Base-by-base conservation (phyloP, 2,329 filamentous ascomycete species). In the Thielaviopsis musarum region DNA sequence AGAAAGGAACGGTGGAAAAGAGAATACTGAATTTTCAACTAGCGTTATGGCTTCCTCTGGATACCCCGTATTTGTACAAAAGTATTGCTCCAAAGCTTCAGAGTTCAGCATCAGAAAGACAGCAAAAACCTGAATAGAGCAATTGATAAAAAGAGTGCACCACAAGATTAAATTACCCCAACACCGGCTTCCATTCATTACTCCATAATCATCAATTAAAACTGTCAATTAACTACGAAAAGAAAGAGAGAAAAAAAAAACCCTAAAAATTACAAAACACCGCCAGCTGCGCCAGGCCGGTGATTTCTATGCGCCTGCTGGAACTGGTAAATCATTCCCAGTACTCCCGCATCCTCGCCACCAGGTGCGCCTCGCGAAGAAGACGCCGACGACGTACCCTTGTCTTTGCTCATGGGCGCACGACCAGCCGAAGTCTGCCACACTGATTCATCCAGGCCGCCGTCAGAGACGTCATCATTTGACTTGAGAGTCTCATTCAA, bases 291-390 rank as follows among this genome's bases (percentile, higher is more conserved):
- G 15, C 70, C 70, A 7, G 69, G 69, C 59, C 75, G 69, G 41
- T 77, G 73, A 52, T 76, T 74, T 64, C 78, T 71, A 63, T 81
- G 77, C 22, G 77, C 75, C 67, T 81, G 77, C 64, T 79, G 78
- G 61, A 82, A 74, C 66, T 82, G 78, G 63, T 79, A 78, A 61
- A 83, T 76, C 65, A 83, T 71, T 4, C 76, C 77, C 52, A 83
- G 70, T 1, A 83, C 79, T 1, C 80, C 79, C 1, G 75, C 73
- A 15, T 79, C 78, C 49, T 76, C 76, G 12, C 73, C 73, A 10
- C 57, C 54, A 57, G 57, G 15, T 2, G 19, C 52, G 30, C 28
- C 24, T 10, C 41, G 24, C 9, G 26, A 26, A 48, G 19, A 54
- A 10, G 15, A 45, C 15, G 15, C 38, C 13, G 15, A 45, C 38